Percentiles rank a stretch among this genome's conserved stretches.
Conservation (phyloP, 2,329 filamentous ascomycete genomes). For the Chaetomium sp. region DNA sequence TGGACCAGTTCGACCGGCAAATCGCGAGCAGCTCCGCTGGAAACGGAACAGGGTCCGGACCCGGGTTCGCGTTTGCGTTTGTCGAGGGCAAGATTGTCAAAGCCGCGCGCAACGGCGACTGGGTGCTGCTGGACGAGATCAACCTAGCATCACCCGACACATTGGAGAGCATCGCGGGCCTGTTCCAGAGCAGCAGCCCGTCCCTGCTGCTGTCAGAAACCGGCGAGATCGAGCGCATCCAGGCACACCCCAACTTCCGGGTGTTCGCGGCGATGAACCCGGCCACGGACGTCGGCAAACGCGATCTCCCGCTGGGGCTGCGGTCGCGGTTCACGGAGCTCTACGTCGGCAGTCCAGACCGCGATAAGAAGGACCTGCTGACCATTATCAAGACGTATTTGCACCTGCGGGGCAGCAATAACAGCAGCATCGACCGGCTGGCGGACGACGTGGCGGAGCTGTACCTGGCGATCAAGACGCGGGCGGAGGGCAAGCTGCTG, state of each 20-base stretch:
- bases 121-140: slow-evolving; percentile 89
- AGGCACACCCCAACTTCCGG: slow-evolving; percentile 85
- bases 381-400: slow-evolving; percentile 87
- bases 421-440: slow-evolving; percentile 64
- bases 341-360: slow-evolving; percentile 87
- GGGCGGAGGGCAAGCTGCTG: slow-evolving; percentile 74
- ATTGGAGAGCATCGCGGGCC: slow-evolving; percentile 83
- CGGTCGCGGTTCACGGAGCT: slow-evolving; percentile 77
- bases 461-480: slow-evolving; percentile 78
- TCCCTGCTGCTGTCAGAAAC: slow-evolving; percentile 89
- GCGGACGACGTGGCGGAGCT: slow-evolving; percentile 76
- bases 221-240: slow-evolving; percentile 82
- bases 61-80: slow-evolving; percentile 84
- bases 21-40: slow-evolving; percentile 60
- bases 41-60: too few relatives aligned
- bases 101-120: slow-evolving; percentile 91
- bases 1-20: slow-evolving; percentile 76
- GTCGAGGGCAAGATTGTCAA: slow-evolving; percentile 94
- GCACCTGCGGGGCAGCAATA: slow-evolving; percentile 46
- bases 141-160: slow-evolving; percentile 94
- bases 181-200: slow-evolving; percentile 66
- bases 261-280: slow-evolving; percentile 99
- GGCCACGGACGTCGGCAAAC: slow-evolving; percentile 93
- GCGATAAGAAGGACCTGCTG: slow-evolving; percentile 76
- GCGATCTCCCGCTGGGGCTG: slow-evolving; percentile 74